Evolutionary conservation across 208 protist species (phyloP).

Genomic region (Wallacemonas sp.): DNA sequence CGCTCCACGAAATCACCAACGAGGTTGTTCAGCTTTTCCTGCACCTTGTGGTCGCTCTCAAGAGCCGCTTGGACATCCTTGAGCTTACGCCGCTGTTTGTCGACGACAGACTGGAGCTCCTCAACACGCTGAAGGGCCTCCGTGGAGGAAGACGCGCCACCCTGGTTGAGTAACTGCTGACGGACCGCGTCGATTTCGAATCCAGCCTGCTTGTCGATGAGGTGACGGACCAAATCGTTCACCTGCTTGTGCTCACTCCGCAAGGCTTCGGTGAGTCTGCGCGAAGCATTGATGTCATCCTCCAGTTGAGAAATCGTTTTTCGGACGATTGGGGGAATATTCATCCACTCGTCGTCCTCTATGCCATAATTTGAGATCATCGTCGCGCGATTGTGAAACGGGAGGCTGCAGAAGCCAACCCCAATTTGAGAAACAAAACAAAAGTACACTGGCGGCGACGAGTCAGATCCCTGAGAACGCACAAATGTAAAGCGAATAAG

Average conservation of each 20-base stretch:
- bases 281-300: conserved; percentile 42
- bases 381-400: neutral
- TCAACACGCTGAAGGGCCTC: neutral
- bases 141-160: neutral
- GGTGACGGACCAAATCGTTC: conserved; percentile 36
- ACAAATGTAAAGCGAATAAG: no score
- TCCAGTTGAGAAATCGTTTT: conserved; percentile 51
- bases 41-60: conserved; percentile 5
- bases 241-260: conserved; percentile 49
- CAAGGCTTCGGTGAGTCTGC: conserved; percentile 31
- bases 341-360: conserved; percentile 74
- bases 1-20: neutral
- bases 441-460: no score
- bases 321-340: conserved; percentile 70
- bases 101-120: neutral
- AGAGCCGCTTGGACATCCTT: conserved; percentile 8
- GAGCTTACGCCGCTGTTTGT: conserved; percentile 4
- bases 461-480: no score
- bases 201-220: conserved; percentile 60
- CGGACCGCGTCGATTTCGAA: conserved; percentile 54
- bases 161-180: neutral
- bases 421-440: conserved; percentile 15
- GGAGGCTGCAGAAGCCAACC: no score
- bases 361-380: conserved; percentile 33
- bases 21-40: conserved; percentile 10